Evolutionary conservation across 257 asterid genomes (phyloP), one percentile per base, ranked within the genome.

Genomic region (Asclepias syriaca): DNA sequence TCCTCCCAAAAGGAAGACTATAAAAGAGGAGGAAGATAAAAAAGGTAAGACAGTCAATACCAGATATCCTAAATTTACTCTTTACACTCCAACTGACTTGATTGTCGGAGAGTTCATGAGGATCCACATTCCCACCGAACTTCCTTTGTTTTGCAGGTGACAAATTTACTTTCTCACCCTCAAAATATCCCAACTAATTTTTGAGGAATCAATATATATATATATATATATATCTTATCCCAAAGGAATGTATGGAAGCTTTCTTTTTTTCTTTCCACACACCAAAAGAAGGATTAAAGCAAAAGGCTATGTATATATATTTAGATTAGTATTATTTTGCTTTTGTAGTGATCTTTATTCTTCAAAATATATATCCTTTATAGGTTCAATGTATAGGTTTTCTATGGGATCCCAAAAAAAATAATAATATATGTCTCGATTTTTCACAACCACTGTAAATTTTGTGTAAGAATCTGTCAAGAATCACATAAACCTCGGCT

Each of bases 371-470:
- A 50, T 43, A 43, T 21, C 46, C 64, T 64, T 50, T 72, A 11
- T 43, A 10, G 65, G 18, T 12, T 50, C 27, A 34, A 18, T 4
- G 6, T 14, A 34, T 53, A 4, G 21, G 16, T 64, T 61, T 32
- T 37, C 11, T 65, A 50, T 10, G 58, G 56, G 48, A 16, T 63
- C 55, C 53, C 56, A 43, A 43, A 14, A 32, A 32, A 21, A n/a
- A n/a, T 40, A 40, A 40, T 40, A 40, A 40, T 40, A 40, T 39
- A 21, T 61, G 40, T 24, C 68, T 51, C 68, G 1, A 63, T 7
- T 51, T 45, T 63, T 37, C 12, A 64, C 68, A 16, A 37, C 68
- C 49, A 16, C 68, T 64, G 49, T 61, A 61, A 61, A 61, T 32
- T 61, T 11, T 64, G 49, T 64, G 8, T 50, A 34, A 6, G 43